These are phyloP conservation scores for Selenicereus undatus DNA, from an alignment of 148 eudicot genomes.

Conservation along the genomic window DNA sequence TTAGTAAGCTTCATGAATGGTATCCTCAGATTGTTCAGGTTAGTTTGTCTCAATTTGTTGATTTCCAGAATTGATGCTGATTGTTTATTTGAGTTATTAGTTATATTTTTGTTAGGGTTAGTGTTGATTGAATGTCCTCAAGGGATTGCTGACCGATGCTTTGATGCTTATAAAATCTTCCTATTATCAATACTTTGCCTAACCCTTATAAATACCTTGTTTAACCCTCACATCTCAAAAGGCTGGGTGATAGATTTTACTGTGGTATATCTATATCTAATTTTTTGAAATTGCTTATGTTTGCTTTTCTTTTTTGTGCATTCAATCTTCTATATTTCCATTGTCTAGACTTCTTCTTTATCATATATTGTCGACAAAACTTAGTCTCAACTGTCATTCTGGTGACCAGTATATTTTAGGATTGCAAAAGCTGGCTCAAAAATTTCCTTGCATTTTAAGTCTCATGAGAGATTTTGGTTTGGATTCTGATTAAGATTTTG, in stretches of 20 bases:
- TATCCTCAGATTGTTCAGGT: slow-evolving; percentile 74
- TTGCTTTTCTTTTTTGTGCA: background rate
- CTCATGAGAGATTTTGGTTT: background rate
- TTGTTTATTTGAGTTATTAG: background rate
- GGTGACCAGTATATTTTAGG: background rate
- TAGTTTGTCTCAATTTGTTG: slow-evolving; percentile 9
- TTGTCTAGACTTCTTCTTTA: background rate
- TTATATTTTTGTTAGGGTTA: slow-evolving; percentile 1
- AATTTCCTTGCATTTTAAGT: slow-evolving; percentile 6
- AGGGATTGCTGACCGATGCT: too few relatives aligned
- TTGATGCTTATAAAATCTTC: background rate
- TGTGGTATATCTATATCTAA: background rate
- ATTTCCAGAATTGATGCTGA: background rate
- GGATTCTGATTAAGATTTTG: slow-evolving; percentile 21
- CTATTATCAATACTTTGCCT: background rate
- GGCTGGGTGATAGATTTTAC: background rate
- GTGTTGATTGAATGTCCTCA: background rate
- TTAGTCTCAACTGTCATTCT: background rate
- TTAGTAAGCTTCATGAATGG: slow-evolving; percentile 46
- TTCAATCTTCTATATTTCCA: background rate
- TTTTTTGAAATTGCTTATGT: background rate
- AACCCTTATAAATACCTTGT: background rate
- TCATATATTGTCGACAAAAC: background rate
- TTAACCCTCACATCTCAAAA: background rate
- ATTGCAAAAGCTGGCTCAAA: background rate